A percentile compares a stretch with the other conserved stretches of the same genome.
phyloP scores from a whole-genome alignment of 1,139 yeast species.

The Blastobotrys capitulatus region DNA sequence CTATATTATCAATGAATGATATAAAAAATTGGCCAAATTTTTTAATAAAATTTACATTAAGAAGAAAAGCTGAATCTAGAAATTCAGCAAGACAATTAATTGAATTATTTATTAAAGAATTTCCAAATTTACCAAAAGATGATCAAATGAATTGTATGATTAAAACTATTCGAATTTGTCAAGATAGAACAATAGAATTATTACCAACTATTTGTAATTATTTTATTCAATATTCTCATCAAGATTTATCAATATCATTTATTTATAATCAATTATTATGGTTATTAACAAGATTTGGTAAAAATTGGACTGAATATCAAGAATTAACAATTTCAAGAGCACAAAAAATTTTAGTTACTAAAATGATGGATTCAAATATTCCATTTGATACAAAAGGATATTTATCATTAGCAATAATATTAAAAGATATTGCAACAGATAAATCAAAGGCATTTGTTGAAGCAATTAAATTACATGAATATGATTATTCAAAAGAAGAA shows the following conservation, averaged over 20 bases:
- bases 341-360: slow-evolving; percentile 23
- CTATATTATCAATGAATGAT: slow-evolving; percentile 22
- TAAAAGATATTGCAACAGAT: slow-evolving; percentile 19
- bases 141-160: slow-evolving; percentile 22
- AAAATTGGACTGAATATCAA: slow-evolving; percentile 21
- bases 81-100: slow-evolving; percentile 25
- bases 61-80: slow-evolving; percentile 23
- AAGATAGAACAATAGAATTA: slow-evolving; percentile 23
- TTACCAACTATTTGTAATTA: slow-evolving; percentile 26
- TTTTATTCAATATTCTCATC: slow-evolving; percentile 18
- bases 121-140: slow-evolving; percentile 11
- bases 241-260: slow-evolving; percentile 12
- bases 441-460: slow-evolving; percentile 19
- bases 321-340: slow-evolving; percentile 24
- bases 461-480: slow-evolving; percentile 22
- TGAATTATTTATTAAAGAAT: slow-evolving; percentile 18
- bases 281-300: slow-evolving; percentile 28
- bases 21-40: slow-evolving; percentile 28
- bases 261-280: slow-evolving; percentile 30
- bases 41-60: slow-evolving; percentile 25
- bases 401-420: slow-evolving; percentile 26
- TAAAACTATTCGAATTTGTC: slow-evolving; percentile 22
- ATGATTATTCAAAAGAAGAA: slow-evolving; percentile 23
- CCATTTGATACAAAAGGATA: slow-evolving; percentile 32
- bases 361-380: slow-evolving; percentile 17